Conservation (phyloP, 495 filamentous ascomycete genomes). For the Penicillium desertorum region DNA sequence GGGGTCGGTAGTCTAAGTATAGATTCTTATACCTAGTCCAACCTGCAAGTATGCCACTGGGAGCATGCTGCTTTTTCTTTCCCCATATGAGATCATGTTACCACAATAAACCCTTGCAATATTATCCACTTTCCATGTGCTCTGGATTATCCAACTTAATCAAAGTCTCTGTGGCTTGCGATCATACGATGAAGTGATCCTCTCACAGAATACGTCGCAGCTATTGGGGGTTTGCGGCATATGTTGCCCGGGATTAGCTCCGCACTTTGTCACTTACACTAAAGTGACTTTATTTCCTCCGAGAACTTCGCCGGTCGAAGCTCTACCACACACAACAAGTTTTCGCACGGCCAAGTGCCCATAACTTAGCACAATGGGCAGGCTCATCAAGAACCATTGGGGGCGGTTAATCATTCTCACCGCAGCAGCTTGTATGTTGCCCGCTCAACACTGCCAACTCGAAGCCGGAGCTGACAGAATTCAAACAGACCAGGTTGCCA, state of each 20-base stretch:
- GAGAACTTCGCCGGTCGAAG: slow-evolving; percentile 31
- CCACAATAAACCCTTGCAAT: slow-evolving; percentile 10
- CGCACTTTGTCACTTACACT: background rate
- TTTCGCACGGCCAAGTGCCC: slow-evolving; percentile 2
- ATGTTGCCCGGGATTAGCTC: background rate
- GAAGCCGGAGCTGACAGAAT: background rate
- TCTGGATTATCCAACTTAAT: background rate
- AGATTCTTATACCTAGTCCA: slow-evolving; percentile 22
- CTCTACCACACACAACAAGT: slow-evolving; percentile 11
- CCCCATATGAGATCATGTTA: slow-evolving; percentile 14
- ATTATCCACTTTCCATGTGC: background rate
- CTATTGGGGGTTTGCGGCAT: slow-evolving; percentile 3
- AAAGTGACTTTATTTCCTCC: slow-evolving; percentile 7
- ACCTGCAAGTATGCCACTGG: slow-evolving; percentile 11
- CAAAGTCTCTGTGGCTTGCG: background rate
- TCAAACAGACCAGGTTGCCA: slow-evolving; percentile 74
- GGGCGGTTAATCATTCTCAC: slow-evolving; percentile 88
- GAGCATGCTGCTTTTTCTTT: slow-evolving; percentile 9
- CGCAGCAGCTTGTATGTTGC: slow-evolving; percentile 72
- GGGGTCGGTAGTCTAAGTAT: slow-evolving; percentile 25
- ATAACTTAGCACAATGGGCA: slow-evolving; percentile 67
- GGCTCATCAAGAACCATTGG: slow-evolving; percentile 99
- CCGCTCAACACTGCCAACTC: background rate
- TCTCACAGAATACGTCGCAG: background rate
- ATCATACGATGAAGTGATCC: slow-evolving; percentile 8